phyloP scores from a whole-genome alignment of 2,329 filamentous ascomycete species.

The Cladosporium sp. region DNA sequence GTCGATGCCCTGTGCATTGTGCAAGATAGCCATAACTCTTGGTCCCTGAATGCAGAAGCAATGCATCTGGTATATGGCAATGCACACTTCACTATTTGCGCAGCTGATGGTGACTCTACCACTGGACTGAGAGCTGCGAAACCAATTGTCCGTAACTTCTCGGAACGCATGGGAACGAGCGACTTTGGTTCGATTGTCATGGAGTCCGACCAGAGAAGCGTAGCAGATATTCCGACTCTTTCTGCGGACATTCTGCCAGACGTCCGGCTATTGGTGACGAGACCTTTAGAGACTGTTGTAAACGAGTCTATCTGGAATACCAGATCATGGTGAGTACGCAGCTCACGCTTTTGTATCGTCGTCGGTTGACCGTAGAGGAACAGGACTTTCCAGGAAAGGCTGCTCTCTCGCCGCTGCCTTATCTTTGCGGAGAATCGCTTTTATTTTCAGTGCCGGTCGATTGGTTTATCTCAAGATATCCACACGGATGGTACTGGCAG shows the following conservation, averaged over 20 bases:
- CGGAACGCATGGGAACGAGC: not conserved
- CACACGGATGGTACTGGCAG: slow-evolving; percentile 23
- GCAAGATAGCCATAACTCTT: slow-evolving; percentile 21
- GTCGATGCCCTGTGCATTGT: slow-evolving; percentile 21
- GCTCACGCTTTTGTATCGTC: too few relatives aligned
- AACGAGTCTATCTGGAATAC: slow-evolving; percentile 31
- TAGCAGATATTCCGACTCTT: not conserved
- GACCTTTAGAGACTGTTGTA: slow-evolving; percentile 21
- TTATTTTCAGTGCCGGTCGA: slow-evolving; percentile 30
- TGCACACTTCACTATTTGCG: slow-evolving; percentile 33
- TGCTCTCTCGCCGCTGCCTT: slow-evolving; percentile 34
- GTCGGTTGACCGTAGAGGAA: too few relatives aligned
- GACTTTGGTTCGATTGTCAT: too few relatives aligned
- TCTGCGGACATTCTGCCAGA: slow-evolving; percentile 14
- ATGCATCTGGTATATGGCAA: slow-evolving; percentile 35
- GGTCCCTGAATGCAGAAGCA: slow-evolving; percentile 26
- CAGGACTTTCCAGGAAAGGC: slow-evolving; percentile 37
- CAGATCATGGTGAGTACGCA: slow-evolving; percentile 26
- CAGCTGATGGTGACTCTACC: slow-evolving; percentile 26
- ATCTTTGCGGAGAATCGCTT: slow-evolving; percentile 33
- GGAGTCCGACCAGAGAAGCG: not conserved
- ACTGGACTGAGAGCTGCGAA: not conserved
- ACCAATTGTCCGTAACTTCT: not conserved
- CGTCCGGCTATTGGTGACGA: slow-evolving; percentile 21
- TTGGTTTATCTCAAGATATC: slow-evolving; percentile 29